Percentiles rank a stretch among this genome's conserved stretches.
Evolutionary conservation across 257 asterid species (phyloP).

Genomic region (Nicotiana tabacum): DNA sequence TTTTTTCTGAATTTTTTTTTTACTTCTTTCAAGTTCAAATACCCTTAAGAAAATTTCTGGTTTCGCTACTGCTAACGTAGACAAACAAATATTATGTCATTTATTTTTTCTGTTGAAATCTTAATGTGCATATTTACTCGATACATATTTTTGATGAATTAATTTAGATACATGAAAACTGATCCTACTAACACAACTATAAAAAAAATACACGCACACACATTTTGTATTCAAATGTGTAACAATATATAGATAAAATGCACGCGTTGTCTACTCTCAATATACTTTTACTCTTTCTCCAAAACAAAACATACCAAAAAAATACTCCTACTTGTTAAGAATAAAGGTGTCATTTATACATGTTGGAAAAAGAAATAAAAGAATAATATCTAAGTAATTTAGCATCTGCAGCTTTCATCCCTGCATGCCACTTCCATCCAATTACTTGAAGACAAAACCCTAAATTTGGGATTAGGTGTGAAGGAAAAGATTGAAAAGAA

Average conservation of each 20-base stretch:
- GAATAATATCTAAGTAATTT: background rate
- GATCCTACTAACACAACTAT: accelerated
- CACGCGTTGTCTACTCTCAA: slow-evolving; percentile 13
- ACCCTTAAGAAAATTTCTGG: too few species aligned
- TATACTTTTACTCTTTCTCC: slow-evolving; percentile 1
- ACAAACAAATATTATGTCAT: too few species aligned
- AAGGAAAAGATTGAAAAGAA: slow-evolving; percentile 2
- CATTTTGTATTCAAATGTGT: background rate
- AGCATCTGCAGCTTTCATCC: slow-evolving; percentile 29
- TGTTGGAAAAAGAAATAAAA: background rate
- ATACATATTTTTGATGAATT: too few species aligned
- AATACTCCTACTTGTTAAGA: background rate
- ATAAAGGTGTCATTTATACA: background rate
- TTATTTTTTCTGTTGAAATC: too few species aligned
- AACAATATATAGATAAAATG: background rate
- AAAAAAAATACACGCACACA: background rate
- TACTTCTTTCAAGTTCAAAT: too few species aligned
- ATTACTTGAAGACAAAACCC: slow-evolving; percentile 26
- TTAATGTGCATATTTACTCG: too few species aligned
- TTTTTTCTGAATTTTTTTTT: too few species aligned
- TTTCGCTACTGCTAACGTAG: too few species aligned
- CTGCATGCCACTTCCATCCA: slow-evolving; percentile 39
- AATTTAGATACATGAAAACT: background rate
- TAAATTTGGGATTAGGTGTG: slow-evolving; percentile 15
- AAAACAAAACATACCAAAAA: slow-evolving; percentile 9